A percentile compares a stretch with the other conserved stretches of the same genome.
These are phyloP conservation scores for Solanum pinnatisectum DNA, from an alignment of 257 asterid genomes.

Conservation along the genomic window DNA sequence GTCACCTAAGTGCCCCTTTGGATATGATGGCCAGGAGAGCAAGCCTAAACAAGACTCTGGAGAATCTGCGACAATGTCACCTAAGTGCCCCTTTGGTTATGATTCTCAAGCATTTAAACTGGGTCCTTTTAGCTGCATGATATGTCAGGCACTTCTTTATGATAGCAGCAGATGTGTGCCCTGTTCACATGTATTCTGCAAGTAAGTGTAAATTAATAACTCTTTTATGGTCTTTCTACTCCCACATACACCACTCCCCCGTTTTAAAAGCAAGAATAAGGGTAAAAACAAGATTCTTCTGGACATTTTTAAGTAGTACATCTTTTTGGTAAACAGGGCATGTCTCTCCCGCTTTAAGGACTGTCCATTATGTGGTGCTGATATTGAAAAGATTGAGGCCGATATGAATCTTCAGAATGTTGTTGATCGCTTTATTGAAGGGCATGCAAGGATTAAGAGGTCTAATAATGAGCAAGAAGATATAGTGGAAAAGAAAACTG, in stretches of 20 bases:
- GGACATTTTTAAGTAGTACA: neutral
- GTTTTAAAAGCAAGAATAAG: neutral
- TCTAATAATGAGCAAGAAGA: conserved; percentile 56
- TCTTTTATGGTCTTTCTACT: neutral
- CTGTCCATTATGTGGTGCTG: conserved; percentile 97
- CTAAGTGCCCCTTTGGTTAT: conserved; percentile 44
- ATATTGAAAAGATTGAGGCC: conserved; percentile 83
- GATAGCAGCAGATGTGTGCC: conserved; percentile 87
- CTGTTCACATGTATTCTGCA: conserved; percentile 89
- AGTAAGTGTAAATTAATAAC: conserved; percentile 36
- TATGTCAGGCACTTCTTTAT: conserved; percentile 92
- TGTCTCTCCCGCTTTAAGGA: conserved; percentile 82
- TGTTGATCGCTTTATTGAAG: conserved; percentile 94
- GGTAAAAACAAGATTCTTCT: neutral
- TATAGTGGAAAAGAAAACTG: conserved; percentile 41
- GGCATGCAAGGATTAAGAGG: conserved; percentile 95
- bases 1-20: conserved; percentile 52
- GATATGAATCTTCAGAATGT: conserved; percentile 68
- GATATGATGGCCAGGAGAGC: conserved; percentile 49
- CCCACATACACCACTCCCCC: neutral
- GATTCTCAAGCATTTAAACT: conserved; percentile 84
- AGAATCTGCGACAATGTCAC: conserved; percentile 13
- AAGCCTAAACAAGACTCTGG: conserved; percentile 17
- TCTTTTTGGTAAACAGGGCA: conserved; percentile 38
- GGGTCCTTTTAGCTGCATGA: conserved; percentile 90